Evolutionary conservation across 179 eudicot genomes (phyloP), one percentile per base, ranked within the genome.

Genomic region (Vitellaria paradoxa): DNA sequence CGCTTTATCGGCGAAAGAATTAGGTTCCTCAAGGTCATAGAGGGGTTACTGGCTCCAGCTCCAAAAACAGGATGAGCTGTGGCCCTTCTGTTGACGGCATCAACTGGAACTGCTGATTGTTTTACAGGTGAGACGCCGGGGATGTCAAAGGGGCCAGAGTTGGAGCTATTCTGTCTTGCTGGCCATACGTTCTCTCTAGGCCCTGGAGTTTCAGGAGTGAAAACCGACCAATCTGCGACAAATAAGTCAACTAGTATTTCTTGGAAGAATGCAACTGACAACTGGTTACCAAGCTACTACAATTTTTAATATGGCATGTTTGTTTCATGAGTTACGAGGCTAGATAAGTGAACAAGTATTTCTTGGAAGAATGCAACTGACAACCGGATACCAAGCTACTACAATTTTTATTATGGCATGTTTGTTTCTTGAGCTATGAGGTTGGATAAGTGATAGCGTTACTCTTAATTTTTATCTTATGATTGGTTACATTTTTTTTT

Each of bases 161-260:
- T 87, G 18, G 89, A 81, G 80, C 88, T 89, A 52, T 83, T 89
- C 75, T 90, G 99, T 88, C 97, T 87, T 14, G 90, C 85, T 70
- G 93, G 89, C 98, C 98, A 95, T 78, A 90, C 80, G 78, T 89
- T 93, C 67, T 90, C 99, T 81, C 91, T 86, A 57, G 92, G 92
- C 76, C 99, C 98, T 95, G 99, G 98, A 88, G 99, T 93, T 77
- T 89, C 88, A 89, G 99, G 99, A 89, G 92, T 87, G 88, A 83
- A 79, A 83, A 87, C 84, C 86, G 88, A 86, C 83, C 97, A 86
- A 88, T 93, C 99, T 96, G 98, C 92, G 70, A 86, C 80, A 82
- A 76, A 80, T 93, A 87, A 95, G 97, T 89, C 80, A 80, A 91
- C 99, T 90, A 80, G 89, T 78, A 87, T 91, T 88, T 86, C 81